Percentiles rank a stretch among this genome's conserved stretches.
Evolutionary conservation across 2,329 filamentous ascomycete species (phyloP).

Genomic region (Zymoseptoria tritici): DNA sequence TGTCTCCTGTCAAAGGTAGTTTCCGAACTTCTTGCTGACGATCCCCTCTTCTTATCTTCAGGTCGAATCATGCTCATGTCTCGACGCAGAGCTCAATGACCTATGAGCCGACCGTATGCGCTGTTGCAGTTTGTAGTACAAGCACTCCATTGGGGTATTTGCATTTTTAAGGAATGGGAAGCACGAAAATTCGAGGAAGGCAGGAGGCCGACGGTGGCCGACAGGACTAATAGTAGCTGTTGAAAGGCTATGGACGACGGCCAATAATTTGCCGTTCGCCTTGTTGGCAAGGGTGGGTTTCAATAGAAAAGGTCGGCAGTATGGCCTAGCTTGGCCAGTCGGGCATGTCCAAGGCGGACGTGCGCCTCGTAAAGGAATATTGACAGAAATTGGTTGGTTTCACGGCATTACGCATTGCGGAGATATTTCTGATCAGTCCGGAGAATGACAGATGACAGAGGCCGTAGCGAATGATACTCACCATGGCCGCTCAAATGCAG

Average conservation of each 20-base stretch:
- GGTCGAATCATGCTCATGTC: background rate
- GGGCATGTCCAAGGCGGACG: constrained; percentile 5
- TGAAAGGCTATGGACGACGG: background rate
- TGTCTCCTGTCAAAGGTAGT: background rate
- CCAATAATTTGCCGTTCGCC: background rate
- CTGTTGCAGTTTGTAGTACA: constrained; percentile 9
- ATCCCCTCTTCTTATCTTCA: background rate
- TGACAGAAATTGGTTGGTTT: constrained; percentile 23
- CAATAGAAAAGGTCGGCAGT: background rate
- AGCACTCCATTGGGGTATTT: constrained; percentile 10
- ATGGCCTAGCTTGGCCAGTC: background rate
- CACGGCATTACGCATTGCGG: constrained; percentile 25
- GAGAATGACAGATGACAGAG: background rate
- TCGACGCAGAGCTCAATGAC: background rate
- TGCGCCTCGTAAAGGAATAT: constrained; percentile 18
- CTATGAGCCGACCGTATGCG: constrained; percentile 16
- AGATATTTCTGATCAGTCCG: constrained; percentile 16
- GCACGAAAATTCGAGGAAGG: constrained; percentile 7
- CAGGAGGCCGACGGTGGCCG: constrained; percentile 1
- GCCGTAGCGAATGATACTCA: background rate
- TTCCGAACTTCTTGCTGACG: background rate
- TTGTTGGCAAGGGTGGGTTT: background rate
- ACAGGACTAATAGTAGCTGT: no score
- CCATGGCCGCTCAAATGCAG: background rate
- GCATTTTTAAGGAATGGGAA: constrained; percentile 11